phyloP scores from a whole-genome alignment of 192 early-diverging fungal genomes.

The Linnemannia schmuckeri region DNA sequence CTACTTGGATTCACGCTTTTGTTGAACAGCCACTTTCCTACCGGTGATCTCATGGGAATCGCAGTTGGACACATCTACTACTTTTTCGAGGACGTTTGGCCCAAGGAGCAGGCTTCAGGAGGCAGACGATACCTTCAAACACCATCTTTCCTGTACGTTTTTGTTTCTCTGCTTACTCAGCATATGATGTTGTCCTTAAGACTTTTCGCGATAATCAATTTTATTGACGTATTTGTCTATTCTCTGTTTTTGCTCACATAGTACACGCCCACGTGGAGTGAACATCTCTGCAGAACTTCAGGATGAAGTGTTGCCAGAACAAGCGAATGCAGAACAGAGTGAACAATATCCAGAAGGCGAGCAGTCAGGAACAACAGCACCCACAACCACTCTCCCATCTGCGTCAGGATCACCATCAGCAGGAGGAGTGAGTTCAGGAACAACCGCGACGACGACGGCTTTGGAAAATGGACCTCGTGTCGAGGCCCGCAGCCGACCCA shows the following conservation, averaged over 20 bases:
- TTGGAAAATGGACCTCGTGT: constrained; percentile 14
- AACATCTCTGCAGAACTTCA: constrained; percentile 37
- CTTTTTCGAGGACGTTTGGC: constrained; percentile 96
- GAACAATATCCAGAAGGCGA: background rate
- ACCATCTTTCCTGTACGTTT: constrained; percentile 66
- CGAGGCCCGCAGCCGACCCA: constrained; percentile 19
- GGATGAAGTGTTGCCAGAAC: constrained; percentile 8
- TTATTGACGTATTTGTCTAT: background rate
- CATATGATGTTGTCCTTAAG: background rate
- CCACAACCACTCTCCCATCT: background rate
- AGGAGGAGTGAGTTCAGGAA: background rate
- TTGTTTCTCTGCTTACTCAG: background rate
- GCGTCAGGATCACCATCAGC: constrained; percentile 11
- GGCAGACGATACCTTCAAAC: constrained; percentile 67
- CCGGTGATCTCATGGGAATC: constrained; percentile 86
- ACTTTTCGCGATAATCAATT: background rate
- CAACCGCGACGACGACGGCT: background rate
- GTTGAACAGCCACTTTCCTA: constrained; percentile 83
- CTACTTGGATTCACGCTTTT: constrained; percentile 89
- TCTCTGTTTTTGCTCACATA: background rate
- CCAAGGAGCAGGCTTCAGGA: constrained; percentile 72
- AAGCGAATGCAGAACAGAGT: background rate
- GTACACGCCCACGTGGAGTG: constrained; percentile 25
- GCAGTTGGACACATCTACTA: constrained; percentile 94
- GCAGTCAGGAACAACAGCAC: background rate